These are phyloP conservation scores for Mariannaea elegans DNA, from an alignment of 2,329 filamentous ascomycete genomes.

Conservation along the genomic window DNA sequence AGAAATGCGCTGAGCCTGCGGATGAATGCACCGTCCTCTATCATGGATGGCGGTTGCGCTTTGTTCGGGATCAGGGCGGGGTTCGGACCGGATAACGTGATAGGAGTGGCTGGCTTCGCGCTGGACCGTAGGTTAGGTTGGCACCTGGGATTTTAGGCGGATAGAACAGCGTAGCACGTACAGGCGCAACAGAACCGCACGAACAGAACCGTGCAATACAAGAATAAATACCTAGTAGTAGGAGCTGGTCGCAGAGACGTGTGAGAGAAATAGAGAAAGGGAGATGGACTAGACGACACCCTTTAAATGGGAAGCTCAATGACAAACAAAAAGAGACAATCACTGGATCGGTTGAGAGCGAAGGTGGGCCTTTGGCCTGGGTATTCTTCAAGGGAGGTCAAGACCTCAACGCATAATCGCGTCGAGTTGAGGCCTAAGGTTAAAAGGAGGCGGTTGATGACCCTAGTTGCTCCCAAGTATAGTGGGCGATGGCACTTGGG, in stretches of 20 bases:
- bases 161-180: conserved; percentile 8
- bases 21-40: conserved; percentile 32
- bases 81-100: conserved; percentile 41
- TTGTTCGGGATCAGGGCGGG: conserved; percentile 35
- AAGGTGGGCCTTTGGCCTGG: conserved; percentile 10
- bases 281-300: neutral
- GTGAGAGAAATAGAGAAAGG: neutral
- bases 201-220: neutral
- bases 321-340: neutral
- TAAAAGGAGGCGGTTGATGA: conserved; percentile 7
- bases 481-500: conserved; percentile 12
- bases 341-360: conserved; percentile 1
- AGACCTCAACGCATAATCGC: conserved; percentile 22
- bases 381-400: conserved; percentile 14
- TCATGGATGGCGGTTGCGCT: conserved; percentile 41
- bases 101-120: conserved; percentile 40
- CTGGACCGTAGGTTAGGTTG: conserved; percentile 9
- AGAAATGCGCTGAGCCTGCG: conserved; percentile 30
- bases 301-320: conserved; percentile 11
- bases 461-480: conserved; percentile 1
- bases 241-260: neutral
- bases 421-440: conserved; percentile 16
- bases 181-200: neutral
- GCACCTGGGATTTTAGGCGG: conserved; percentile 1
- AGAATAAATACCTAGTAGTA: neutral